Percentiles rank a stretch among this genome's conserved stretches.
Conservation (phyloP, 768 basidiomycete species). For the Russula ochroleuca region DNA sequence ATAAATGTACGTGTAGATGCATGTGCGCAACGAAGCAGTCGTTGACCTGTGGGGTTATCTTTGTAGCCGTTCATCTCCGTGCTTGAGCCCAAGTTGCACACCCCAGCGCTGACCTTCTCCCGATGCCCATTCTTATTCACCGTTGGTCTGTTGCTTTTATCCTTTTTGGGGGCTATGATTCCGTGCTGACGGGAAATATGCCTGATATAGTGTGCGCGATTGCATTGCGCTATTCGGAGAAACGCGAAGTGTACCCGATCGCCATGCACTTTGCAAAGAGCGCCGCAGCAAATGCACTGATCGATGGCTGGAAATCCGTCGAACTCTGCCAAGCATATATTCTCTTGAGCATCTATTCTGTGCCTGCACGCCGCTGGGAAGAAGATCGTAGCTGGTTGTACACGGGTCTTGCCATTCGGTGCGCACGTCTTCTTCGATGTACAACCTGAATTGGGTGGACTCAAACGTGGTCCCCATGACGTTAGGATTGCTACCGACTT, state of each 20-base stretch:
- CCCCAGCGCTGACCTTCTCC: conserved; percentile 72
- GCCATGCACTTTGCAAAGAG: conserved; percentile 72
- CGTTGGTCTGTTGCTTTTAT: conserved; percentile 55
- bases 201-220: conserved; percentile 69
- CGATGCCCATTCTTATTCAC: conserved; percentile 91
- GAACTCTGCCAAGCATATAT: conserved; percentile 85
- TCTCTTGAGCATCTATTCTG: conserved; percentile 68
- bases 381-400: conserved; percentile 89
- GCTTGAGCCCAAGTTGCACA: conserved; percentile 79
- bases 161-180: neutral
- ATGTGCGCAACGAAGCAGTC: neutral
- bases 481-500: conserved; percentile 81
- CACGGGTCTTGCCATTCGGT: conserved; percentile 86
- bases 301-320: conserved; percentile 72
- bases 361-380: conserved; percentile 77
- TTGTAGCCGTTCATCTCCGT: conserved; percentile 76
- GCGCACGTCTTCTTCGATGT: conserved; percentile 29
- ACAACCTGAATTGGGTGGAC: neutral
- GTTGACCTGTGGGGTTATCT: conserved; percentile 55
- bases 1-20: conserved; percentile 49
- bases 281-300: conserved; percentile 72
- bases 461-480: neutral
- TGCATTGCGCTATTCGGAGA: conserved; percentile 74
- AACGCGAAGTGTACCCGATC: conserved; percentile 63
- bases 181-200: neutral